Conservation (phyloP, 1,139 yeast genomes). For the Taphrina wiesneri region DNA sequence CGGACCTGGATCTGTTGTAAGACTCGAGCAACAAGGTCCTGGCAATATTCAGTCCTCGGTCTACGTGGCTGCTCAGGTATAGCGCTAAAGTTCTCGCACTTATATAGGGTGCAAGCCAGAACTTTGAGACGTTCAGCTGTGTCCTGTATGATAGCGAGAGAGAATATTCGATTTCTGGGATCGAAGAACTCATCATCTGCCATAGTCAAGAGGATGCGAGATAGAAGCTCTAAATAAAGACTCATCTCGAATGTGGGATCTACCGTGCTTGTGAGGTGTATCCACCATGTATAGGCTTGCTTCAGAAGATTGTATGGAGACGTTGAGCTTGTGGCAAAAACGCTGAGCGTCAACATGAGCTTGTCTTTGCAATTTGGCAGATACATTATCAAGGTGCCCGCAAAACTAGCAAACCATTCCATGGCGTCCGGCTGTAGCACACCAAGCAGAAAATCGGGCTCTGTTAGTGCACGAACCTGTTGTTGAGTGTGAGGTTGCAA, state of each 20-base stretch:
- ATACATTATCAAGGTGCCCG: neutral
- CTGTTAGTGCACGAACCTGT: neutral
- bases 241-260: neutral
- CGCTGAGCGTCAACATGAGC: constrained; percentile 1
- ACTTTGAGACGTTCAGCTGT: constrained; percentile 20
- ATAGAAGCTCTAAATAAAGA: constrained; percentile 34
- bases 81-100: neutral
- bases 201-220: constrained; percentile 37
- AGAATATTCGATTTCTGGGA: constrained; percentile 9
- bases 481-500: neutral
- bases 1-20: constrained; percentile 50
- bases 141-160: constrained; percentile 10
- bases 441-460: neutral
- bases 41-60: neutral
- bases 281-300: neutral
- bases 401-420: neutral
- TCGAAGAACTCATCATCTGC: constrained; percentile 37
- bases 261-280: neutral
- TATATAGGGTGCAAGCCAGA: neutral
- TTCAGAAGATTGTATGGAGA: constrained; percentile 4
- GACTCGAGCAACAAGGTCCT: constrained; percentile 22
- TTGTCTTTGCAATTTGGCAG: neutral
- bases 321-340: neutral
- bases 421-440: neutral
- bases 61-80: neutral